phyloP scores from a whole-genome alignment of 768 basidiomycete species.

The Strobilomyces dryophilus region DNA sequence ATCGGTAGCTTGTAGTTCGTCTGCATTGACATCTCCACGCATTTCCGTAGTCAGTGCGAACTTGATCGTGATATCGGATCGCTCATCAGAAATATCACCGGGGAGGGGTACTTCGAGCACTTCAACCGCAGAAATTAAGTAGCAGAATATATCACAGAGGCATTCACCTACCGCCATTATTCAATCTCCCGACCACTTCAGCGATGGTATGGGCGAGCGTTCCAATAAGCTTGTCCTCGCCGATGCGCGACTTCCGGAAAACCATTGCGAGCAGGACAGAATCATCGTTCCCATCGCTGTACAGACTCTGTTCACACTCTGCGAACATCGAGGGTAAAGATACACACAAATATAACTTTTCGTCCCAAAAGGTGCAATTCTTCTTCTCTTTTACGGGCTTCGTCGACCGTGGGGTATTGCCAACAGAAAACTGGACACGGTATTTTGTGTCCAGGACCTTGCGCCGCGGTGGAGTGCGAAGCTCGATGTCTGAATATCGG shows the following conservation, averaged over 20 bases:
- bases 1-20: conserved; percentile 15
- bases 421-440: conserved; percentile 8
- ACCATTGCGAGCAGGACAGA: conserved; percentile 10
- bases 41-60: conserved; percentile 6
- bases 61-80: conserved; percentile 10
- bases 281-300: conserved; percentile 14
- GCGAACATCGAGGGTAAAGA: not conserved
- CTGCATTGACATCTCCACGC: not conserved
- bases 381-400: conserved; percentile 9
- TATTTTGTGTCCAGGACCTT: conserved; percentile 9
- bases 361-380: conserved; percentile 7
- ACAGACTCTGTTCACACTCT: conserved; percentile 1
- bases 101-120: conserved; percentile 15
- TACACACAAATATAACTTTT: conserved; percentile 17
- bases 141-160: not conserved
- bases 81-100: not conserved
- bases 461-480: conserved; percentile 4
- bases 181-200: conserved; percentile 8
- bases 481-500: conserved; percentile 8
- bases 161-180: conserved; percentile 10
- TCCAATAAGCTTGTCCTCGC: conserved; percentile 10
- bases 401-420: conserved; percentile 12
- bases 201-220: conserved; percentile 8
- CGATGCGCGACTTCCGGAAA: conserved; percentile 7
- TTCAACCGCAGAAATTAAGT: not conserved